phyloP scores from a whole-genome alignment of 73 alveolate genomes.

The Durusdinium trenchii region DNA sequence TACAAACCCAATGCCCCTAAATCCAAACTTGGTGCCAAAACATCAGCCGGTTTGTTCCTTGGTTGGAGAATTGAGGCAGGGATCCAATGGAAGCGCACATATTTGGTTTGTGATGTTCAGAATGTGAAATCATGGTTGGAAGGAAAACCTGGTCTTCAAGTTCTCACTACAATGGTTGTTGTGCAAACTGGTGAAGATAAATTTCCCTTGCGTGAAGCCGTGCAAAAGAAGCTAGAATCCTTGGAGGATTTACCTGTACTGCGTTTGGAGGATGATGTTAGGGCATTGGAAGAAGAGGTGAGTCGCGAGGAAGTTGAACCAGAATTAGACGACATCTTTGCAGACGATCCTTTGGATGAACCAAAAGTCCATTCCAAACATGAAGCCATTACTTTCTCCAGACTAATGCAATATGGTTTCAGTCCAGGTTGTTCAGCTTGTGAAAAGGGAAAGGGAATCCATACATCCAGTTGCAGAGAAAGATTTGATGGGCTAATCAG shows the following conservation, averaged over 20 bases:
- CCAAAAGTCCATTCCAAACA: background rate
- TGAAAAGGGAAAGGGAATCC: background rate
- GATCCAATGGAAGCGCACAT: background rate
- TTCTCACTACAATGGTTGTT: background rate
- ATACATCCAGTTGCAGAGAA: background rate
- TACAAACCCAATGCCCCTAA: background rate
- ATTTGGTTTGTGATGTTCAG: background rate
- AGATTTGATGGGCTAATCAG: background rate
- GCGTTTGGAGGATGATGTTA: constrained; percentile 29
- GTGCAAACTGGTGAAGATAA: background rate
- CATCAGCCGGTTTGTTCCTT: background rate
- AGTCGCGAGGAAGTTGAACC: background rate
- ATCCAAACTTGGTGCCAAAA: constrained; percentile 10
- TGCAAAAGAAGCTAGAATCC: background rate
- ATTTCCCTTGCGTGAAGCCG: background rate
- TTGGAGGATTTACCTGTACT: background rate
- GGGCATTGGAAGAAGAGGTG: constrained; percentile 7
- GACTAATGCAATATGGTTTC: background rate
- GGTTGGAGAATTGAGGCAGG: constrained; percentile 72
- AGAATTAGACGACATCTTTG: background rate
- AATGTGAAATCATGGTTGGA: constrained; percentile 13
- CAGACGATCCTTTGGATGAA: background rate
- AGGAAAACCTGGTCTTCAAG: background rate
- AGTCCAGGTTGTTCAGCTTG: constrained; percentile 2
- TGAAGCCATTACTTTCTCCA: background rate